Percentiles rank a stretch among this genome's conserved stretches.
Conservation (phyloP, 2,329 filamentous ascomycete genomes). For the Sordariomycetes sp. region DNA sequence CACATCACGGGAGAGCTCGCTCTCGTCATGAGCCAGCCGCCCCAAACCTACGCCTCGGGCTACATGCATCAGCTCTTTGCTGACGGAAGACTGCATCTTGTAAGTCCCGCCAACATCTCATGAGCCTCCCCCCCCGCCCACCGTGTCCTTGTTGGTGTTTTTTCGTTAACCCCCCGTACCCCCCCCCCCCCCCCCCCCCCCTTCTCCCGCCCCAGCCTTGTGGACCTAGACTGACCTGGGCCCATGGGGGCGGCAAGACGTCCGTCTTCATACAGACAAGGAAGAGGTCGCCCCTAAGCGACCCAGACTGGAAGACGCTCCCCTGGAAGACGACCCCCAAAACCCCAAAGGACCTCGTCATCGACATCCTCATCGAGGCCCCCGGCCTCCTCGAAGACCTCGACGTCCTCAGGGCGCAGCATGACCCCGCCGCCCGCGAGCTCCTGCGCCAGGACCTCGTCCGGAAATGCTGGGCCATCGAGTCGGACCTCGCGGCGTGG, state of each 20-base stretch:
- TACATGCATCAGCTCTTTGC: neutral
- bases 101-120: neutral
- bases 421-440: neutral
- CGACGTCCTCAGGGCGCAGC: conserved; percentile 11
- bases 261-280: neutral
- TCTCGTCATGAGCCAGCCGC: neutral
- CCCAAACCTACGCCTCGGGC: neutral
- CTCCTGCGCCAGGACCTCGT: neutral
- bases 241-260: neutral
- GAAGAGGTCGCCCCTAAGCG: conserved; percentile 13
- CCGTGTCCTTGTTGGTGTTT: neutral
- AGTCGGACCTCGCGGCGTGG: neutral
- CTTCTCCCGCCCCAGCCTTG: too few relatives aligned
- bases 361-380: conserved; percentile 16
- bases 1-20: neutral
- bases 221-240: neutral
- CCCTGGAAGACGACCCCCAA: conserved; percentile 17
- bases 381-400: conserved; percentile 13
- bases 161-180: too few relatives aligned
- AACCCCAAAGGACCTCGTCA: conserved; percentile 14
- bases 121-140: neutral
- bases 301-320: conserved; percentile 16
- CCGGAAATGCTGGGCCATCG: neutral
- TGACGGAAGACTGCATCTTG: neutral
- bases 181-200: too few relatives aligned